phyloP scores from a whole-genome alignment of 768 basidiomycete genomes.

The Tephrocybe rancida region DNA sequence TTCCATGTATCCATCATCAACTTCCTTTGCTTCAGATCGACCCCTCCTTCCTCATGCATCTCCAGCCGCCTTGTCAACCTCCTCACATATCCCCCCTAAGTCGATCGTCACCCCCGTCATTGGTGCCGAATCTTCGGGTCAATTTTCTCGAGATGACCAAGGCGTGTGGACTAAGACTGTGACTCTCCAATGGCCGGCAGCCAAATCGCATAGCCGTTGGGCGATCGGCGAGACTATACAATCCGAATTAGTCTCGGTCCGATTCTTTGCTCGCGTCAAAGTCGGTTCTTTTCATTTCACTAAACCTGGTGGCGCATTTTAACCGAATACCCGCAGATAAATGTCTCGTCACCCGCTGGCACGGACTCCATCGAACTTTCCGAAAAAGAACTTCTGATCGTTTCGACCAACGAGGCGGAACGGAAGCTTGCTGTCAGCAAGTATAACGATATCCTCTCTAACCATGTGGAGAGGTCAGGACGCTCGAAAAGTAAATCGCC shows the following conservation, averaged over 20 bases:
- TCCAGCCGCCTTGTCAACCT: constrained; percentile 18
- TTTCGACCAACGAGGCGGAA: constrained; percentile 72
- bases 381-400: constrained; percentile 65
- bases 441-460: constrained; percentile 48
- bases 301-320: constrained; percentile 11
- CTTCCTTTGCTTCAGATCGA: constrained; percentile 30
- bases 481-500: constrained; percentile 64
- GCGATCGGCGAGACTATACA: constrained; percentile 78
- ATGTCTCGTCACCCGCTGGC: constrained; percentile 54
- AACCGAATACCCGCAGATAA: constrained; percentile 35
- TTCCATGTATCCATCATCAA: constrained; percentile 32
- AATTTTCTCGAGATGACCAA: constrained; percentile 54
- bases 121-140: constrained; percentile 59
- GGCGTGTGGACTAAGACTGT: constrained; percentile 68
- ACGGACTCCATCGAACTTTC: constrained; percentile 72
- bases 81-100: constrained; percentile 34
- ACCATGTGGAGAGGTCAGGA: constrained; percentile 23
- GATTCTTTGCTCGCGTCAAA: constrained; percentile 74
- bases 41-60: constrained; percentile 24
- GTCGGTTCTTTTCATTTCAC: constrained; percentile 34
- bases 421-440: constrained; percentile 64
- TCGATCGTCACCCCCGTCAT: constrained; percentile 54
- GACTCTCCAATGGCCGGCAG: constrained; percentile 71
- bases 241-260: constrained; percentile 63
- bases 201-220: constrained; percentile 73